Evolutionary conservation across 495 filamentous ascomycete species (phyloP), one percentile per base, ranked within the genome.

Genomic region (Hypoxylon trugodes): DNA sequence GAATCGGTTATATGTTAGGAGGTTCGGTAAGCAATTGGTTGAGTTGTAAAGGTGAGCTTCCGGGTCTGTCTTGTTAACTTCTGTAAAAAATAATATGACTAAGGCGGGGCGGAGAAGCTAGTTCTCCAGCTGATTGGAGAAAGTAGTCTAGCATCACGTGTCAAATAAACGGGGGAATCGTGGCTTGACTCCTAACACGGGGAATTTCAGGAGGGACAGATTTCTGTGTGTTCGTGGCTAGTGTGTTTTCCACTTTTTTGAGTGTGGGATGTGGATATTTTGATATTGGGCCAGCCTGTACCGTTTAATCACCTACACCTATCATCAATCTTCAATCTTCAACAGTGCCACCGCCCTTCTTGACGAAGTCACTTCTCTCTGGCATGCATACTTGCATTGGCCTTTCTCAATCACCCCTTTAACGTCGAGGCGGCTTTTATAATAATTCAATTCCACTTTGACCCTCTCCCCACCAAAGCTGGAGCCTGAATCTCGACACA

Each of bases 161-260:
- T n/a, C n/a, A n/a, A n/a, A n/a, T n/a, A n/a, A n/a, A n/a, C n/a
- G n/a, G n/a, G n/a, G n/a, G n/a, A n/a, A n/a, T n/a, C n/a, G n/a
- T n/a, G n/a, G n/a, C n/a, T n/a, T n/a, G n/a, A n/a, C n/a, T n/a
- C n/a, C 22, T 45, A 54, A 18, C 61, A 61, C 59, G 51, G 62
- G 61, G 41, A 41, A 47, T 52, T 66, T 64, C 54, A 70, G 68
- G 68, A 70, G 70, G 68, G 70, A 73, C 70, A 73, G 68, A 73
- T 73, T 72, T 69, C 58, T 52, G 43, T 59, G 55, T 50, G 45
- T 13, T n/a, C 33, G 21, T 32, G 46, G 8, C 26, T 32, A 37
- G 52, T 16, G 28, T 52, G 55, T 57, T 38, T 35, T 54, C n/a
- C 24, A 25, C 47, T 47, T 42, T 59, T 18, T 3, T 6, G 38